Percentiles rank a stretch among this genome's conserved stretches.
Conservation (phyloP, 108 stramenopile genomes). For the Stephanodiscus minutulus region DNA sequence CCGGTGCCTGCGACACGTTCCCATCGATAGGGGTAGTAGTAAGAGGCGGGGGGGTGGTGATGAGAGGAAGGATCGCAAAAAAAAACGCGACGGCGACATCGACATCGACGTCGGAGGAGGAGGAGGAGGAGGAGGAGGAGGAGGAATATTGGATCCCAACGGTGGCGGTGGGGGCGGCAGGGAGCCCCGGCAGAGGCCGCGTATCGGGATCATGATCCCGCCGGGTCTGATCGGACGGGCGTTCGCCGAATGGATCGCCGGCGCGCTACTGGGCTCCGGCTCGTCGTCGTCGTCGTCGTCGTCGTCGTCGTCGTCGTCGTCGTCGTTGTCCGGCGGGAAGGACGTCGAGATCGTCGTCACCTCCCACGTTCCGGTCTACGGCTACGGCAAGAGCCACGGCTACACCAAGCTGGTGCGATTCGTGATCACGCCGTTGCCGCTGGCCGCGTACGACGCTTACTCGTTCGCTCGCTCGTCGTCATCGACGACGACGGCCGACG, state of each 20-base stretch:
- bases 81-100: background rate
- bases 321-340: background rate
- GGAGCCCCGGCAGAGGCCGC: constrained; percentile 16
- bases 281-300: background rate
- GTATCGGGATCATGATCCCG: constrained; percentile 41
- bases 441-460: constrained; percentile 52
- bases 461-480: background rate
- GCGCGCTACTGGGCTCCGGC: background rate
- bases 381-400: constrained; percentile 91
- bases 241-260: constrained; percentile 22
- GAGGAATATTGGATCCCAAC: background rate
- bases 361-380: constrained; percentile 84
- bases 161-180: background rate
- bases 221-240: constrained; percentile 26
- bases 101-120: constrained; percentile 6
- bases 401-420: constrained; percentile 76
- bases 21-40: constrained; percentile 9
- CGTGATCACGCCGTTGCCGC: constrained; percentile 54
- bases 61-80: background rate
- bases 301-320: background rate
- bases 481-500: background rate
- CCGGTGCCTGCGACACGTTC: constrained; percentile 36
- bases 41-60: too few relatives aligned
- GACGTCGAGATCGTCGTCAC: constrained; percentile 58
- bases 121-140: constrained; percentile 5